Percentiles rank a stretch among this genome's conserved stretches.
Evolutionary conservation across 2,329 filamentous ascomycete species (phyloP).

Genomic region (Myriosclerotinia duriaeana): DNA sequence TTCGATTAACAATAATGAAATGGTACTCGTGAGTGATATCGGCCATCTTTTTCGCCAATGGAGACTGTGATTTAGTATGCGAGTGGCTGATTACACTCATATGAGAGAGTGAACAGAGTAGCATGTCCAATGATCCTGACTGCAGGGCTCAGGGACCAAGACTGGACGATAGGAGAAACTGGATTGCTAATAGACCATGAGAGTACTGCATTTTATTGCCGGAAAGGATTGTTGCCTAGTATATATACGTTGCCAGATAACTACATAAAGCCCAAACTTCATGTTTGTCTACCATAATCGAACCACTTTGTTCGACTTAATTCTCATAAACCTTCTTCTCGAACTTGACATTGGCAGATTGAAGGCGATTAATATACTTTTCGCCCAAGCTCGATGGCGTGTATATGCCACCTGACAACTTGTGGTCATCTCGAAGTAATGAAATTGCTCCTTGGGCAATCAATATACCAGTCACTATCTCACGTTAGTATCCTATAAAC

Average conservation of each 20-base stretch:
- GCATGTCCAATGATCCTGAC: no score
- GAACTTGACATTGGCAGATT: slow-evolving; percentile 59
- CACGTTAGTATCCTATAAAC: slow-evolving; percentile 24
- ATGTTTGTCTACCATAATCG: background rate
- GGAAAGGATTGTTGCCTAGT: background rate
- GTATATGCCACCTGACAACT: slow-evolving; percentile 64
- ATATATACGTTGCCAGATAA: background rate
- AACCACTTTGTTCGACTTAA: background rate
- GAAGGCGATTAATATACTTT: slow-evolving; percentile 61
- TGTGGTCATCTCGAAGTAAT: slow-evolving; percentile 60
- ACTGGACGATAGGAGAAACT: background rate
- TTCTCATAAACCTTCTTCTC: slow-evolving; percentile 51
- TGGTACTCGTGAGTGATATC: no score
- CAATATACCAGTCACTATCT: slow-evolving; percentile 62
- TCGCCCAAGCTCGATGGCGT: slow-evolving; percentile 72
- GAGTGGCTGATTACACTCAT: no score
- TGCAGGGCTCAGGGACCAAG: background rate
- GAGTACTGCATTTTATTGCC: background rate
- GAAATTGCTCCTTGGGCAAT: slow-evolving; percentile 64
- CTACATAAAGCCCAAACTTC: background rate
- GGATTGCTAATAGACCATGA: background rate
- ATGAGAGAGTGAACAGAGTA: no score
- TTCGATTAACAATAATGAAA: no score
- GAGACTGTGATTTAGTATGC: no score
- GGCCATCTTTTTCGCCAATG: no score